Conservation (phyloP, 805 yeast species). For the Monosporozyma solicola region DNA sequence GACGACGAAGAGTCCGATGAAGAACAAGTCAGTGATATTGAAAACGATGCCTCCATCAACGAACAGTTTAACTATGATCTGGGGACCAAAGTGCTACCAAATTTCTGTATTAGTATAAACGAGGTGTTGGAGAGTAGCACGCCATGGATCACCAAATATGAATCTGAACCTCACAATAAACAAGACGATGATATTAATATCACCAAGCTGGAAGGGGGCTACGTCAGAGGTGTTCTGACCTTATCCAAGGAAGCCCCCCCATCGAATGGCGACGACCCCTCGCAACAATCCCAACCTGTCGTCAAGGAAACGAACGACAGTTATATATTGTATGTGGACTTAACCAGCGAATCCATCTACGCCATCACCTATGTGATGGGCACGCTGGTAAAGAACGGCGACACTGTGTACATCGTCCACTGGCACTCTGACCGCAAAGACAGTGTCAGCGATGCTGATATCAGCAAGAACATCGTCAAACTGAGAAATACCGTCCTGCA, state of each 20-base stretch:
- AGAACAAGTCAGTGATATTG: slow-evolving; percentile 33
- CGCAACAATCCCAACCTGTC: neutral
- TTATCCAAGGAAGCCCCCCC: slow-evolving; percentile 9
- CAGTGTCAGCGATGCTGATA: slow-evolving; percentile 4
- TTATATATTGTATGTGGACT: slow-evolving; percentile 65
- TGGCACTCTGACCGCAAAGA: slow-evolving; percentile 14
- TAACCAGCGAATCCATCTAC: slow-evolving; percentile 71
- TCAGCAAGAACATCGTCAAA: slow-evolving; percentile 12
- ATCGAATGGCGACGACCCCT: neutral
- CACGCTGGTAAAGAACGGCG: slow-evolving; percentile 71
- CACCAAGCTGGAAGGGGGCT: slow-evolving; percentile 21
- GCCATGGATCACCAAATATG: slow-evolving; percentile 26
- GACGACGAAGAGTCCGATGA: slow-evolving; percentile 33
- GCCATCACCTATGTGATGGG: slow-evolving; percentile 89
- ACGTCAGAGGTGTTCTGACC: slow-evolving; percentile 17
- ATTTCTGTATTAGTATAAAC: slow-evolving; percentile 21
- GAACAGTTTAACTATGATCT: slow-evolving; percentile 26
- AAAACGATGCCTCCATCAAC: slow-evolving; percentile 27
- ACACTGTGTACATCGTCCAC: slow-evolving; percentile 61
- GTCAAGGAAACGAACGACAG: slow-evolving; percentile 22
- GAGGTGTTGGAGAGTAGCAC: slow-evolving; percentile 22
- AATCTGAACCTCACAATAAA: slow-evolving; percentile 28
- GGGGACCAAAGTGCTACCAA: slow-evolving; percentile 28
- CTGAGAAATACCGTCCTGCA: slow-evolving; percentile 16
- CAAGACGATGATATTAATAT: slow-evolving; percentile 25